Percentiles rank a stretch among this genome's conserved stretches.
phyloP scores from a whole-genome alignment of 2,329 filamentous ascomycete genomes.

The Aspergillus amoenus region DNA sequence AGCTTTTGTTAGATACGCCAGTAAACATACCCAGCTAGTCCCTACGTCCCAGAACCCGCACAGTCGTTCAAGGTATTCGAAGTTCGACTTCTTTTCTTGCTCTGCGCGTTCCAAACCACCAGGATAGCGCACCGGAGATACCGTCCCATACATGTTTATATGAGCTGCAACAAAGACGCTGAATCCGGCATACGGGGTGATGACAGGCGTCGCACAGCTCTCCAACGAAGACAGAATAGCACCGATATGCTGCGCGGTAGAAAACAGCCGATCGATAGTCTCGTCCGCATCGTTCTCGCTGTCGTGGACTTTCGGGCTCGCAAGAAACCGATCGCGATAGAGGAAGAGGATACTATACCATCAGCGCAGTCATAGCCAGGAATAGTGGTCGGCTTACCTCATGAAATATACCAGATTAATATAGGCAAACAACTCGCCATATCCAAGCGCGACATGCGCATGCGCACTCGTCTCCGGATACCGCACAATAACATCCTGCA shows the following conservation, averaged over 20 bases:
- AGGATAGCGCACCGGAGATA: slow-evolving; percentile 33
- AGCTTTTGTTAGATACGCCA: no score
- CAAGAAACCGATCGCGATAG: slow-evolving; percentile 34
- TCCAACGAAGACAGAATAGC: slow-evolving; percentile 32
- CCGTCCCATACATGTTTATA: slow-evolving; percentile 40
- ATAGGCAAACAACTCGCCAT: slow-evolving; percentile 39
- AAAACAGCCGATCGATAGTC: slow-evolving; percentile 33
- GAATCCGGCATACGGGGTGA: slow-evolving; percentile 39
- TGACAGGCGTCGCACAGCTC: slow-evolving; percentile 31
- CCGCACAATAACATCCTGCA: slow-evolving; percentile 34
- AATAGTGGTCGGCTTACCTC: slow-evolving; percentile 23
- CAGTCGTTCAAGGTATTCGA: slow-evolving; percentile 33
- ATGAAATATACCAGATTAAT: slow-evolving; percentile 40
- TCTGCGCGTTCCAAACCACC: slow-evolving; percentile 32
- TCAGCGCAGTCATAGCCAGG: background rate
- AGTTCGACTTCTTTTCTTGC: slow-evolving; percentile 31
- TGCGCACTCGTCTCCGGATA: slow-evolving; percentile 36
- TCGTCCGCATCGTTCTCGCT: slow-evolving; percentile 19
- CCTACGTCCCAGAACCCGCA: slow-evolving; percentile 37
- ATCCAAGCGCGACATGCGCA: slow-evolving; percentile 36
- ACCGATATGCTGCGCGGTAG: slow-evolving; percentile 34
- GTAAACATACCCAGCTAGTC: slow-evolving; percentile 30
- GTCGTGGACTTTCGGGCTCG: slow-evolving; percentile 28
- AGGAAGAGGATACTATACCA: slow-evolving; percentile 32
- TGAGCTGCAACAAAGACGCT: slow-evolving; percentile 39